A percentile compares a stretch with the other conserved stretches of the same genome.
These are phyloP conservation scores for Monilinia vaccinii-corymbosi DNA, from an alignment of 2,329 filamentous ascomycete species.

Conservation along the genomic window DNA sequence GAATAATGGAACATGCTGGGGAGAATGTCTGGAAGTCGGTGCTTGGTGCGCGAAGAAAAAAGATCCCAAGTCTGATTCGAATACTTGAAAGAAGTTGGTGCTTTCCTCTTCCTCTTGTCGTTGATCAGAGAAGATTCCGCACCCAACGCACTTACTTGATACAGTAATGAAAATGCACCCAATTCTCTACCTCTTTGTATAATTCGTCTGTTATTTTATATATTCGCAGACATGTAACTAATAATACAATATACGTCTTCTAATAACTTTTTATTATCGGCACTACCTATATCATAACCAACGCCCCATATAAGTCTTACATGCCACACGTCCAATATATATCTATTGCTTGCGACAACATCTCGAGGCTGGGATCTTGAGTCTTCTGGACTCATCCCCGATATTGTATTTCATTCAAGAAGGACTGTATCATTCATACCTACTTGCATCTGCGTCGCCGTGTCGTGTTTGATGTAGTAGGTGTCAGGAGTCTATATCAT, in stretches of 20 bases:
- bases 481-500: neutral
- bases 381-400: neutral
- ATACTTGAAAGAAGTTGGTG: neutral
- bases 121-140: no score
- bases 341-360: neutral
- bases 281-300: neutral
- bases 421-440: neutral
- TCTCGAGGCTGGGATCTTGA: neutral
- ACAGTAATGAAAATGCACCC: no score
- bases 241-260: no score
- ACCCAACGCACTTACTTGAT: no score
- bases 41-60: constrained; percentile 90
- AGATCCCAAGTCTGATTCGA: constrained; percentile 36
- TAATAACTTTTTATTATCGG: no score
- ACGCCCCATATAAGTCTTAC: neutral
- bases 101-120: no score
- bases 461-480: neutral
- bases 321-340: neutral
- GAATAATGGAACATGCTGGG: constrained; percentile 68
- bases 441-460: neutral
- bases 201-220: no score
- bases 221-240: no score
- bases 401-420: neutral
- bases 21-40: constrained; percentile 78
- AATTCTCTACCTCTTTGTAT: no score